Conservation (phyloP, 2,329 filamentous ascomycete genomes). For the Chaetomiaceae sp. region DNA sequence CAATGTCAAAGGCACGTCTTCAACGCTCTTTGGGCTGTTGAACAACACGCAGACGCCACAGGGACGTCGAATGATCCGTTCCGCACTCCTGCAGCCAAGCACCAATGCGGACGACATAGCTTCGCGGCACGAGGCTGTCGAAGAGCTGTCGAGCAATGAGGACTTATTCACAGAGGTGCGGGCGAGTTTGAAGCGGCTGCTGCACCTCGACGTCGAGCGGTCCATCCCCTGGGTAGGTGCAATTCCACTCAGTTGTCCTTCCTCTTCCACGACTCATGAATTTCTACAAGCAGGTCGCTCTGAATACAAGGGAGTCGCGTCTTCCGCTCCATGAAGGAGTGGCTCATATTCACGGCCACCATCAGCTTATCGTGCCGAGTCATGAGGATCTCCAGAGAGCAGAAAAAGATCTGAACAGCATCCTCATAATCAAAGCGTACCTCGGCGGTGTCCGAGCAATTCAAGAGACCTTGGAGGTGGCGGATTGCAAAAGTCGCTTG, state of each 20-base stretch:
- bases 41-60: constrained; percentile 84
- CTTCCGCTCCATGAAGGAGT: constrained; percentile 1
- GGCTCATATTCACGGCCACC: constrained; percentile 15
- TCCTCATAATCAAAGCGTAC: constrained; percentile 82
- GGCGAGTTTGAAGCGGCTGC: constrained; percentile 31
- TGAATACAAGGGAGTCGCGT: background rate
- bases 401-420: constrained; percentile 77
- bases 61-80: constrained; percentile 76
- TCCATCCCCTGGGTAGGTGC: constrained; percentile 39
- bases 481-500: constrained; percentile 55
- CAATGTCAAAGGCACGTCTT: constrained; percentile 70
- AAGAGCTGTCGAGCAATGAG: constrained; percentile 74
- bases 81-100: constrained; percentile 82
- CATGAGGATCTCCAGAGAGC: constrained; percentile 60
- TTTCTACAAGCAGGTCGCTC: background rate
- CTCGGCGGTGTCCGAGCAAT: constrained; percentile 61
- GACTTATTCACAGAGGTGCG: constrained; percentile 77
- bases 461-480: constrained; percentile 60
- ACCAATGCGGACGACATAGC: constrained; percentile 61
- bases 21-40: constrained; percentile 69
- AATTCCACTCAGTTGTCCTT: too few relatives aligned
- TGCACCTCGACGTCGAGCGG: constrained; percentile 19
- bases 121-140: constrained; percentile 72
- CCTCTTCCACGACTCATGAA: too few relatives aligned
- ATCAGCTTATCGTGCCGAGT: constrained; percentile 72